phyloP scores from a whole-genome alignment of 805 yeast genomes.

The Maudiozyma barnettii region DNA sequence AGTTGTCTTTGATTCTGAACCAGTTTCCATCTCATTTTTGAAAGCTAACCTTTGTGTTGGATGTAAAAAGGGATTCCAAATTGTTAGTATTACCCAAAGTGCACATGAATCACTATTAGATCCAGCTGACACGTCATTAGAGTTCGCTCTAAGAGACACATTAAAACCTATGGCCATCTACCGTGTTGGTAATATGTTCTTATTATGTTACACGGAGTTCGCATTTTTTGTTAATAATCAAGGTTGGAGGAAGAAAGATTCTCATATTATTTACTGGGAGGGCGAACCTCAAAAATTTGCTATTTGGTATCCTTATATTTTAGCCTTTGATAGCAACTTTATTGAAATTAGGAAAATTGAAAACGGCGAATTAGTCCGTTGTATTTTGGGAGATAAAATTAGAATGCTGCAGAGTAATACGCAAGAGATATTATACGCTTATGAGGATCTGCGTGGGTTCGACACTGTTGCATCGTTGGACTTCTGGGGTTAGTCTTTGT shows the following conservation, averaged over 20 bases:
- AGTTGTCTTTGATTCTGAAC: constrained; percentile 76
- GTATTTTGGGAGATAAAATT: constrained; percentile 88
- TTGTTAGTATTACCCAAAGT: constrained; percentile 74
- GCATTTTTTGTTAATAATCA: constrained; percentile 89
- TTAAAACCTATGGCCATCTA: constrained; percentile 88
- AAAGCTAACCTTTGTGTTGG: constrained; percentile 88
- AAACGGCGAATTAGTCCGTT: constrained; percentile 72
- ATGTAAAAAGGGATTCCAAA: constrained; percentile 93
- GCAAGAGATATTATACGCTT: constrained; percentile 87
- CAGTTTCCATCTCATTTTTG: constrained; percentile 82
- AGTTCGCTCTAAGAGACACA: constrained; percentile 65
- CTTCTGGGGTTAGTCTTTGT: constrained; percentile 52
- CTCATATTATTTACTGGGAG: constrained; percentile 95
- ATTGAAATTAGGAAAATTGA: constrained; percentile 91
- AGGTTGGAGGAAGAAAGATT: constrained; percentile 93
- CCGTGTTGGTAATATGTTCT: constrained; percentile 77
- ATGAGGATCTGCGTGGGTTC: constrained; percentile 81
- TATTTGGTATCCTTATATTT: constrained; percentile 83
- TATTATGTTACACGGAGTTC: constrained; percentile 83
- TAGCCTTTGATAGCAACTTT: constrained; percentile 83
- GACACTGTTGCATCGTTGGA: constrained; percentile 90
- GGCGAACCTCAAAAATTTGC: constrained; percentile 91
- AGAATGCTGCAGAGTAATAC: constrained; percentile 81
- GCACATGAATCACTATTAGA: constrained; percentile 84
- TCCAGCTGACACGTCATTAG: constrained; percentile 97